These are phyloP conservation scores for Elsinoe fawcettii DNA, from an alignment of 2,329 filamentous ascomycete species.

Conservation along the genomic window DNA sequence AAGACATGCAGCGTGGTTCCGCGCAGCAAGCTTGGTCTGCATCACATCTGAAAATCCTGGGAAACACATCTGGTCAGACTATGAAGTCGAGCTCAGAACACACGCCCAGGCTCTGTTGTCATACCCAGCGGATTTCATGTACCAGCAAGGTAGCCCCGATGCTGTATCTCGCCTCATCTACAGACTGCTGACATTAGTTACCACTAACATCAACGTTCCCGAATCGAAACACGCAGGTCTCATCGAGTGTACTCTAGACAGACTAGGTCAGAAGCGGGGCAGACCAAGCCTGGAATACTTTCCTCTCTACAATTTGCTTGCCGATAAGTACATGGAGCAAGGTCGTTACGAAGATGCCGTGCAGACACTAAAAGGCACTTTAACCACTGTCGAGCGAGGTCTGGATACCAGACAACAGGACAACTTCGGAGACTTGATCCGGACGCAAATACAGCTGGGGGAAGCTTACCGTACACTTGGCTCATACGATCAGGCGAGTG, in stretches of 20 bases:
- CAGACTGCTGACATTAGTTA: not conserved
- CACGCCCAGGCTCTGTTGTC: not conserved
- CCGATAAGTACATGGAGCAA: not conserved
- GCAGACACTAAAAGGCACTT: not conserved
- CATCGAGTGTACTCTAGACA: not conserved
- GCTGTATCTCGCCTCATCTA: not conserved
- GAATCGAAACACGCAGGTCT: not conserved
- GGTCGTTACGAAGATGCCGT: not conserved
- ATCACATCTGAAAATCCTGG: not conserved
- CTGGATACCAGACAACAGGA: not conserved
- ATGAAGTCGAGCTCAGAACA: not conserved
- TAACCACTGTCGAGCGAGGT: not conserved
- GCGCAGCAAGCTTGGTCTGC: not conserved
- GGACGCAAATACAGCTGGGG: not conserved
- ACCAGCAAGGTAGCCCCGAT: not conserved
- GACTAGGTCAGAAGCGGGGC: not conserved
- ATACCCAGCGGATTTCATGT: not conserved
- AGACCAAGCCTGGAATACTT: not conserved
- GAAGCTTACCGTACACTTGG: not conserved
- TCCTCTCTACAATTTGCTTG: not conserved
- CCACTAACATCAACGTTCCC: not conserved
- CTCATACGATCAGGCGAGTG: not conserved
- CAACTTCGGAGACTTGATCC: not conserved
- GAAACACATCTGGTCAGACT: not conserved
- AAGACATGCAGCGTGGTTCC: not conserved